Evolutionary conservation across 78 protist genomes (phyloP).

Genomic region (Dictyostelium purpureum): DNA sequence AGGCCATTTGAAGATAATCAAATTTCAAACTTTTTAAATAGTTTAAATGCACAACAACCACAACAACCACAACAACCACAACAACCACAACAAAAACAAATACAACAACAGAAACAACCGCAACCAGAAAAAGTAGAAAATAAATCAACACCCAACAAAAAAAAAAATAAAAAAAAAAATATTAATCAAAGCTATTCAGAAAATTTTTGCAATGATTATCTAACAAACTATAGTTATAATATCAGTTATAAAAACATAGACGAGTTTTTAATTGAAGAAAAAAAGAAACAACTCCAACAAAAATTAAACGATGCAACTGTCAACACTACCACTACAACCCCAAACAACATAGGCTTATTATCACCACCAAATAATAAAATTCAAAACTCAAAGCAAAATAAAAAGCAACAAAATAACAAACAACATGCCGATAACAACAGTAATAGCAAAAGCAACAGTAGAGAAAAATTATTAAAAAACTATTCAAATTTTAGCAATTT

Average conservation of each 20-base stretch:
- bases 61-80: neutral
- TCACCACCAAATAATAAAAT: neutral
- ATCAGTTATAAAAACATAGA: neutral
- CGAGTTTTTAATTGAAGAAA: neutral
- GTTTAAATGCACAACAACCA: neutral
- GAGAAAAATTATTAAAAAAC: neutral
- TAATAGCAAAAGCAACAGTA: neutral
- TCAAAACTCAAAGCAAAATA: neutral
- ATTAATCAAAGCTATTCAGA: neutral
- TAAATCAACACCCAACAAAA: neutral
- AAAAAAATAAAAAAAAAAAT: neutral
- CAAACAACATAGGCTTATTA: neutral
- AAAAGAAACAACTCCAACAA: neutral
- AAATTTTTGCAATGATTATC: neutral
- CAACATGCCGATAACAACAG: neutral
- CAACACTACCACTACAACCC: too few relatives aligned
- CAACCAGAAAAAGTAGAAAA: neutral
- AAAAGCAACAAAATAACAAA: neutral
- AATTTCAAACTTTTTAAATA: neutral
- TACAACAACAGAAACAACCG: neutral
- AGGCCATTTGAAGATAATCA: too few relatives aligned
- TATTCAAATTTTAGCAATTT: conserved; percentile 6
- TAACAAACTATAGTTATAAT: neutral
- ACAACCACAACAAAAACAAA: neutral
- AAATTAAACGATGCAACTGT: neutral